Evolutionary conservation across 352 stramenopile genomes (phyloP).

Genomic region (Hyaloperonospora arabidopsidis): DNA sequence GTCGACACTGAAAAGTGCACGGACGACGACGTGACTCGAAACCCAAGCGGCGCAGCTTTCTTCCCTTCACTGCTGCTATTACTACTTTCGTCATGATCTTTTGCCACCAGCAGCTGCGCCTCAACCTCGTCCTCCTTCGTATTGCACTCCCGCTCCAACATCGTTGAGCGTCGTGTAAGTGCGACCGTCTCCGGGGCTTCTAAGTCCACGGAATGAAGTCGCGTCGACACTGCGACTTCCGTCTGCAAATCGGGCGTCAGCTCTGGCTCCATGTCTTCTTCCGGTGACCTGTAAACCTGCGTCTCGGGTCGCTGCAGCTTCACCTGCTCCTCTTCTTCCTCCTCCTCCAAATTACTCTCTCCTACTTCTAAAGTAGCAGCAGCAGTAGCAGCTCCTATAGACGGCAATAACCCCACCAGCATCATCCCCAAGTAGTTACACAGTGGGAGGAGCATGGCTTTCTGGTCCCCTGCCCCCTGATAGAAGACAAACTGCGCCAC

Average conservation of each 20-base stretch:
- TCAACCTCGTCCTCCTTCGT: slow-evolving; percentile 17
- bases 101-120: slow-evolving; percentile 2
- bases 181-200: slow-evolving; percentile 24
- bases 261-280: slow-evolving; percentile 28
- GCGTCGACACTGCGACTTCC: slow-evolving; percentile 3
- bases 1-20: slow-evolving; percentile 43
- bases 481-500: slow-evolving; percentile 83
- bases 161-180: slow-evolving; percentile 39
- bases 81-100: slow-evolving; percentile 9
- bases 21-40: slow-evolving; percentile 20
- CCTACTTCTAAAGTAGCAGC: neutral
- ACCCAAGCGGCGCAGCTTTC: slow-evolving; percentile 10
- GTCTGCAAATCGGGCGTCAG: slow-evolving; percentile 16
- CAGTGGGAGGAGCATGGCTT: slow-evolving; percentile 77
- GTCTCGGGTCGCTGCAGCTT: neutral
- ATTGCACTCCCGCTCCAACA: slow-evolving; percentile 16
- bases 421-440: slow-evolving; percentile 86
- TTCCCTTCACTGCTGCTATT: slow-evolving; percentile 15
- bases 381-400: slow-evolving; percentile 2
- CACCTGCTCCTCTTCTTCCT: neutral
- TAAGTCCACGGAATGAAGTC: slow-evolving; percentile 9
- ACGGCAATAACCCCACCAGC: slow-evolving; percentile 63
- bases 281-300: slow-evolving; percentile 6
- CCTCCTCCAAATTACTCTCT: slow-evolving; percentile 5
- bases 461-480: slow-evolving; percentile 70